These are phyloP conservation scores for Prunus mume DNA, from an alignment of 306 rosid species.

Conservation along the genomic window DNA sequence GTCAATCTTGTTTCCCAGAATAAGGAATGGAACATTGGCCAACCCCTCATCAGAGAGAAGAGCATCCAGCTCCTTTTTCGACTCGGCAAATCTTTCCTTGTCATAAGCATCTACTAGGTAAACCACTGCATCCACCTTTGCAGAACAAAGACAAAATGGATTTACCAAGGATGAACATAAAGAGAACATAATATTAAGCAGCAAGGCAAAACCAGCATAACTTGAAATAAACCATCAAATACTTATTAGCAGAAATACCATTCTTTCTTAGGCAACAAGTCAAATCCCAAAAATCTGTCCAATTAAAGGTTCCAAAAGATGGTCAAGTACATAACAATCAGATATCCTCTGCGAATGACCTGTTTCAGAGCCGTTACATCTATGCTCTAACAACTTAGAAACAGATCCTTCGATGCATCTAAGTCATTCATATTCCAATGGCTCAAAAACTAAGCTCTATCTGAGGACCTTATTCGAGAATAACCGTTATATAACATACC, in stretches of 20 bases:
- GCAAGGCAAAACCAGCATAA: constrained; percentile 3
- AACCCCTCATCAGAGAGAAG: constrained; percentile 77
- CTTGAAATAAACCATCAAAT: not conserved
- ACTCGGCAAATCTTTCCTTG: constrained; percentile 81
- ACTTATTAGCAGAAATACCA: not conserved
- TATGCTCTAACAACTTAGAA: not conserved
- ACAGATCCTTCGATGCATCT: not conserved
- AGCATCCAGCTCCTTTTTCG: constrained; percentile 78
- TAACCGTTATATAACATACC: not conserved
- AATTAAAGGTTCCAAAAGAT: not conserved
- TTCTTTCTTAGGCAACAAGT: not conserved
- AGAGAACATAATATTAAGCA: not conserved
- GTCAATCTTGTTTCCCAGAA: constrained; percentile 86
- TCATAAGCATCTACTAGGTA: constrained; percentile 76
- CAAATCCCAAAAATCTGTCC: not conserved
- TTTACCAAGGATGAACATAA: not conserved
- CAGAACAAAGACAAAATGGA: constrained; percentile 3
- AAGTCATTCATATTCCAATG: not conserved
- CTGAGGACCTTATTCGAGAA: not conserved
- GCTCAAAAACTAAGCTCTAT: not conserved
- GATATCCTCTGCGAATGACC: not conserved
- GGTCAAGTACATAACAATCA: not conserved
- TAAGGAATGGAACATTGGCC: constrained; percentile 70
- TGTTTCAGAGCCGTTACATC: not conserved
- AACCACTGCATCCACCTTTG: constrained; percentile 84